phyloP scores from a whole-genome alignment of 108 stramenopile genomes.

The Fragilariopsis cylindrus region DNA sequence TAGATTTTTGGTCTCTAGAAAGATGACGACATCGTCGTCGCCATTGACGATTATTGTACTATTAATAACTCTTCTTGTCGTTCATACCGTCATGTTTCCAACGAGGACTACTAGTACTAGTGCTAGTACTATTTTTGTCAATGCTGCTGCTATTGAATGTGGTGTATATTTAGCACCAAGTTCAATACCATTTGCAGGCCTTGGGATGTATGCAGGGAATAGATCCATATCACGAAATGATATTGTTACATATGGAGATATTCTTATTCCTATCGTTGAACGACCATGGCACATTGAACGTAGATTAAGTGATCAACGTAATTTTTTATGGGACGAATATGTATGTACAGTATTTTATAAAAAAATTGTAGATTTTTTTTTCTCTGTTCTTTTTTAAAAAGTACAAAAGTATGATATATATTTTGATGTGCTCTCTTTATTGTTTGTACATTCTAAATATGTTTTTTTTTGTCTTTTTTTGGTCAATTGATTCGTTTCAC shows the following conservation, averaged over 20 bases:
- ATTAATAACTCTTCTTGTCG: no score
- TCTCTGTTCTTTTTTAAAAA: no score
- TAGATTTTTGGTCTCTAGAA: no score
- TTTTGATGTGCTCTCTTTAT: neutral
- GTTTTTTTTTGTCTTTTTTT: neutral
- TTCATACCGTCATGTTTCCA: no score
- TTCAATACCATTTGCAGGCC: constrained; percentile 44
- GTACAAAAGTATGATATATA: neutral
- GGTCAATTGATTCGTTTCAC: neutral
- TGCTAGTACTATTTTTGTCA: no score
- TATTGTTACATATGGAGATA: constrained; percentile 28
- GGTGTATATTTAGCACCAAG: constrained; percentile 47
- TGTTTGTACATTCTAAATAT: constrained; percentile 1
- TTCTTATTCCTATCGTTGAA: constrained; percentile 41
- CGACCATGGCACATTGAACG: constrained; percentile 15
- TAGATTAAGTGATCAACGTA: neutral
- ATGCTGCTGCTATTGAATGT: constrained; percentile 17
- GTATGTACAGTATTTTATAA: no score
- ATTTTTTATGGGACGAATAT: constrained; percentile 44
- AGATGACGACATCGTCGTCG: no score
- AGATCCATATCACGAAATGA: constrained; percentile 18
- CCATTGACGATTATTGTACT: no score
- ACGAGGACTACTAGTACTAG: no score
- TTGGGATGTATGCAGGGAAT: constrained; percentile 42
- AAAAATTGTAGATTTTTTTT: neutral